Percentiles rank a stretch among this genome's conserved stretches.
Conservation (phyloP, 345 rosid species). For the Nephelium lappaceum region DNA sequence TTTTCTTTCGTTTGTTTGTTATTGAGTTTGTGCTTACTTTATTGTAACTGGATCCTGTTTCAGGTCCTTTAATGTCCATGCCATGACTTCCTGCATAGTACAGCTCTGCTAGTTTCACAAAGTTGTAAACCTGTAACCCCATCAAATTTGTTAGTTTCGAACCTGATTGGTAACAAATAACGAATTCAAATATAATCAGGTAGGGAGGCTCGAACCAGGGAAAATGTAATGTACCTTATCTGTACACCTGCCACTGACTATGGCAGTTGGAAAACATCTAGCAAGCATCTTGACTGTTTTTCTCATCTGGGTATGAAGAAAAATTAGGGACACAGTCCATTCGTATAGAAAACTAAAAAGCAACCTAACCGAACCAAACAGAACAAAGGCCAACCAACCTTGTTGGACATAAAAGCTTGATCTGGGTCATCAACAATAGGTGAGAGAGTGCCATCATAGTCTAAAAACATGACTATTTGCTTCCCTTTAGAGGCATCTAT, state of each 20-base stretch:
- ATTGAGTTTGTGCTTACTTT: constrained; percentile 40
- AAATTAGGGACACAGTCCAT: background rate
- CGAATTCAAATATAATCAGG: background rate
- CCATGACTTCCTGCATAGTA: constrained; percentile 99
- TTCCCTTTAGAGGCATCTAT: constrained; percentile 70
- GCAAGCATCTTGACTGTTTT: constrained; percentile 68
- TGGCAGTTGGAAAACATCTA: constrained; percentile 79
- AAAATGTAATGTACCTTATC: constrained; percentile 70
- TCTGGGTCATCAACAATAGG: constrained; percentile 96
- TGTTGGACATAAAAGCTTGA: constrained; percentile 85
- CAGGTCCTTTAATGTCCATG: constrained; percentile 98
- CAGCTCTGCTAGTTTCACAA: constrained; percentile 79
- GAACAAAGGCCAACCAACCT: constrained; percentile 42
- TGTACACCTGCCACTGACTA: constrained; percentile 91
- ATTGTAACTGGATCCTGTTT: constrained; percentile 51
- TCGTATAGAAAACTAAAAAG: background rate
- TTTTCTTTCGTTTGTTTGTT: no score
- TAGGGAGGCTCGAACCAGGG: background rate
- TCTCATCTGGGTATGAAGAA: constrained; percentile 68
- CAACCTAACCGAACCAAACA: background rate
- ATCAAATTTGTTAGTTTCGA: background rate
- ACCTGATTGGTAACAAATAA: background rate
- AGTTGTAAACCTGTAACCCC: constrained; percentile 65
- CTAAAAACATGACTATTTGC: constrained; percentile 89
- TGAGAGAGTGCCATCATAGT: constrained; percentile 95